Base-by-base conservation (phyloP, 495 filamentous ascomycete genomes). In the Penicillium verhagenii region DNA sequence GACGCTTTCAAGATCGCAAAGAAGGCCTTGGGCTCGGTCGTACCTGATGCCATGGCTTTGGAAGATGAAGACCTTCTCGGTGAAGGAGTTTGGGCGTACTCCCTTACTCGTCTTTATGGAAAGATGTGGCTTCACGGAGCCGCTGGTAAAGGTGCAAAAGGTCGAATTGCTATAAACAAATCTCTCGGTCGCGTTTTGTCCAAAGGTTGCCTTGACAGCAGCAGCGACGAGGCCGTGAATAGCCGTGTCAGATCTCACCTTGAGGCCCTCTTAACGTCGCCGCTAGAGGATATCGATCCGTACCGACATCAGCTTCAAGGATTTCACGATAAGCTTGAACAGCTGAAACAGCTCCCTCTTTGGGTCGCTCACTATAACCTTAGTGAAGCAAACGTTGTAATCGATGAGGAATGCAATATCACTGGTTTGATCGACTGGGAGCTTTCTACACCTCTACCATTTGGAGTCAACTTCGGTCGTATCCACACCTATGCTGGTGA, bases 391-490 rank as follows among this genome's bases (percentile, higher is more conserved):
- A 73, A 72, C 48, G 56, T 70, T 11, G 56, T 73, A 28, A 50
- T 71, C 24, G 58, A 71, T 49, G 61, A 66, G 56, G 53, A 71
- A 35, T 68, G 43, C 45, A 43, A 63, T 19, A 58, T 71, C 18
- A 59, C 69, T 44, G 64, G 54, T 31, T 59, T 71, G 21, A 54
- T 72, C 26, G 68, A 71, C 58, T 68, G 65, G 69, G 63, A 71
- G 57, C 45, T 72, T 28, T 72, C 68, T 21, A 57, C 49, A 16
- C 68, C 68, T n/a, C 55, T 63, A 31, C 66, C 68, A 26, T 69
- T 72, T 51, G 68, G 69, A 31, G 61, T 61, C 31, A 61, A 64
- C 51, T 66, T 70, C 45, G 55, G 68, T 50, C 68, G 68, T 45
- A 62, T 72, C 25, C 65, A 72, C 47, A 66, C 63, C 18, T 39